Base-by-base conservation (phyloP, 768 basidiomycete genomes). In the Boletus fagicola region DNA sequence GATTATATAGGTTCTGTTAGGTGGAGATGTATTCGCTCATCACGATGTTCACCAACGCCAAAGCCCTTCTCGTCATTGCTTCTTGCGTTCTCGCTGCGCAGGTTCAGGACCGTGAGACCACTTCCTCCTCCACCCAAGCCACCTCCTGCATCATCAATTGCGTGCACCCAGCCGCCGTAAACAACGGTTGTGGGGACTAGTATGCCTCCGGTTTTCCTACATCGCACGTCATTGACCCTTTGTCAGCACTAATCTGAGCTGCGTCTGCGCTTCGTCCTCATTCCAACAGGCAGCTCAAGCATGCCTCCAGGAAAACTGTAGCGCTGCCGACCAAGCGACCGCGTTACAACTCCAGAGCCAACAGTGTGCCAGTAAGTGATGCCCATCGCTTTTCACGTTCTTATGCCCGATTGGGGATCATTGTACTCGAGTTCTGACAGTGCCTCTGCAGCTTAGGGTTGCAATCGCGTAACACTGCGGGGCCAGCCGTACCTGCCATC, bases 251-350 rank as follows among this genome's bases (percentile, higher is more conserved):
- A 64, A 81, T 63, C 0, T 76, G 26, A 0, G 54, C 0, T 81
- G 80, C 54, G 58, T 77, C 26, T 81, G 80, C 68, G 60, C 69
- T 2, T 76, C 70, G 48, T 16, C 54, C 1, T 49, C 56, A 2
- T 81, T 78, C 76, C 77, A 79, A 56, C 0, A 1, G 2, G 68
- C 65, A 3, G 75, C 75, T 4, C 5, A 2, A 1, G 0, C 24
- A 10, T 81, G 80, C 62, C 65, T 82, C 22, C 3, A 49, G 26
- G 18, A 56, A 1, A 71, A 59, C 39, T 82, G 80, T 56, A 62
- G 72, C 1, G 0, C 68, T 0, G 49, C 51, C 0, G 80, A 81
- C 12, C 2, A 63, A 0, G 12, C 52, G 3, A 33, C 69, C 1
- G 80, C 79, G 0, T 7, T 28, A 13, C 53, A 52, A 12, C 69